These are phyloP conservation scores for Paxillus involutus DNA, from an alignment of 768 basidiomycete species.

Conservation along the genomic window DNA sequence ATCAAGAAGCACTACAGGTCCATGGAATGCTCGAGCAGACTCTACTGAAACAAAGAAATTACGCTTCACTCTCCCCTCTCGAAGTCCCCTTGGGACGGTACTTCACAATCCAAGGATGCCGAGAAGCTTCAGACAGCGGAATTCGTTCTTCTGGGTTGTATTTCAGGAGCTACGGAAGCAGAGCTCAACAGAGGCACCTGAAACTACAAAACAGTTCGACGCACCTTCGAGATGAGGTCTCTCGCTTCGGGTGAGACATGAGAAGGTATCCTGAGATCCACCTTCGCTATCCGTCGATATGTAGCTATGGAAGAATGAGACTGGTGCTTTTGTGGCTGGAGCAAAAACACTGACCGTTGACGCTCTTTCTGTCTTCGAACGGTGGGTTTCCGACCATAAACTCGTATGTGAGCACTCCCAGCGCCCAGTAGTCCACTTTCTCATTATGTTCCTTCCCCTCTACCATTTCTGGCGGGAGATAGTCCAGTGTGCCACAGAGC, in stretches of 20 bases:
- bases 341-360: conserved; percentile 55
- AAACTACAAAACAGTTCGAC: not conserved
- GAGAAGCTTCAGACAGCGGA: conserved; percentile 68
- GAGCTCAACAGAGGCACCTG: conserved; percentile 7
- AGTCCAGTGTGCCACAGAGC: conserved; percentile 94
- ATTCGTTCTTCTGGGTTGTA: conserved; percentile 79
- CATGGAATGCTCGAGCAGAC: not conserved
- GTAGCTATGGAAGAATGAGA: conserved; percentile 55
- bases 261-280: conserved; percentile 63
- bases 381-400: conserved; percentile 83
- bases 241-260: conserved; percentile 43
- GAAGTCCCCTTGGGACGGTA: conserved; percentile 52
- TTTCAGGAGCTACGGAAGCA: conserved; percentile 65
- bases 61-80: conserved; percentile 23
- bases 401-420: conserved; percentile 96
- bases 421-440: conserved; percentile 93
- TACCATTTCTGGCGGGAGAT: conserved; percentile 98
- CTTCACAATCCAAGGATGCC: conserved; percentile 86
- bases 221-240: conserved; percentile 45
- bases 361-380: conserved; percentile 83
- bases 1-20: not conserved
- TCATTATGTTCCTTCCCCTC: conserved; percentile 88
- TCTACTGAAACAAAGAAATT: not conserved
- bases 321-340: not conserved
- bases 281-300: conserved; percentile 83